phyloP scores from a whole-genome alignment of 345 rosid genomes.

The Brassica incana region DNA sequence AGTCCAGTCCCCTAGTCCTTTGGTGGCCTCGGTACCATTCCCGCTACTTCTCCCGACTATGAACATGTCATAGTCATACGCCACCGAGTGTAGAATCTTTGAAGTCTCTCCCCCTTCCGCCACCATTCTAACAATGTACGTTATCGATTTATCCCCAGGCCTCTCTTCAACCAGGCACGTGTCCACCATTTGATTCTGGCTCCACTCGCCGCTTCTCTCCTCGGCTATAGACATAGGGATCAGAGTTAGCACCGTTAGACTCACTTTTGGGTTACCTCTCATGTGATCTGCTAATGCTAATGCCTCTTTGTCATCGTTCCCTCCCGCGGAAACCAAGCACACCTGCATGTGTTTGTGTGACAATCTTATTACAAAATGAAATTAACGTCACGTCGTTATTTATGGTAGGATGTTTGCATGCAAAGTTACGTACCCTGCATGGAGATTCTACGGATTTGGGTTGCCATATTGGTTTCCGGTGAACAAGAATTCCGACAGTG shows the following conservation, averaged over 20 bases:
- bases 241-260: constrained; percentile 40
- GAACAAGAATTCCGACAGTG: constrained; percentile 36
- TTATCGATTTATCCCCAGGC: not conserved
- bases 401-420: not conserved
- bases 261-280: constrained; percentile 31
- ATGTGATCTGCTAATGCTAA: constrained; percentile 51
- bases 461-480: constrained; percentile 30
- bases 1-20: constrained; percentile 58
- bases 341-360: constrained; percentile 9
- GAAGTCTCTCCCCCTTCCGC: constrained; percentile 47
- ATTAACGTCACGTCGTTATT: not conserved
- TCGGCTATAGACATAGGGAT: not conserved
- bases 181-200: constrained; percentile 27
- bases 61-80: constrained; percentile 42
- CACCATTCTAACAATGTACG: constrained; percentile 35
- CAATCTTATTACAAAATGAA: not conserved
- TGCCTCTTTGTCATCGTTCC: constrained; percentile 64
- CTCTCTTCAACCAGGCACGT: not conserved
- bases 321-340: constrained; percentile 54
- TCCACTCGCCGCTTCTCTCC: constrained; percentile 26
- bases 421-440: constrained; percentile 22
- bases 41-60: constrained; percentile 55
- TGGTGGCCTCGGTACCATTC: constrained; percentile 34
- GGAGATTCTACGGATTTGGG: constrained; percentile 19
- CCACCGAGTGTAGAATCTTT: constrained; percentile 37